These are phyloP conservation scores for Sorghum bicolor DNA, from an alignment of 176 grass and related monocot genomes.

Conservation along the genomic window DNA sequence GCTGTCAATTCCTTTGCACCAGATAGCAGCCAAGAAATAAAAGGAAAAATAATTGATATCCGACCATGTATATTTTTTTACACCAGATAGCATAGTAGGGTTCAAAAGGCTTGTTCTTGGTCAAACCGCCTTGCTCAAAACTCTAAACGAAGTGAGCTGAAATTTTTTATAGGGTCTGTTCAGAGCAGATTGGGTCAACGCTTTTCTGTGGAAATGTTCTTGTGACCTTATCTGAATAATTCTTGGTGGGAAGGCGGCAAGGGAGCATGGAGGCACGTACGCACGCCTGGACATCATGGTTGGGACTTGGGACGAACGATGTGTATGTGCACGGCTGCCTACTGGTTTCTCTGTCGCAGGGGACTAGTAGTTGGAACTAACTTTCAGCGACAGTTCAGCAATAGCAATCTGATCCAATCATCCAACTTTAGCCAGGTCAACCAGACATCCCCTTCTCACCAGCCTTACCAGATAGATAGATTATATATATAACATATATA, in stretches of 20 bases:
- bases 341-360: not conserved
- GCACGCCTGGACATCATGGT: not conserved
- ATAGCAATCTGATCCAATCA: conserved; percentile 10
- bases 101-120: not conserved
- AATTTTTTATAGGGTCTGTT: not conserved
- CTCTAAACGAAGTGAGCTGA: not conserved
- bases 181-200: not conserved
- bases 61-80: not conserved
- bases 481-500: too few species aligned
- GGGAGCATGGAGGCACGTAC: not conserved
- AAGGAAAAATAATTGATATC: not conserved
- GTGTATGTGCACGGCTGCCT: not conserved
- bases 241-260: conserved; percentile 4
- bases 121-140: not conserved
- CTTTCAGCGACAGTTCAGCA: conserved; percentile 24
- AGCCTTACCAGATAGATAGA: conserved; percentile 3
- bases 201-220: conserved; percentile 1
- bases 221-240: conserved; percentile 19
- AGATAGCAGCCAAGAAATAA: not conserved
- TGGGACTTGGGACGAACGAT: conserved; percentile 1
- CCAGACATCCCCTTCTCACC: conserved; percentile 30
- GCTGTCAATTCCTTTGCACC: not conserved
- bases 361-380: conserved; percentile 29
- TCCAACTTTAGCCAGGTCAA: conserved; percentile 40
- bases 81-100: not conserved